Evolutionary conservation across 2,329 filamentous ascomycete species (phyloP).

Genomic region (Scedosporium dehoogii): DNA sequence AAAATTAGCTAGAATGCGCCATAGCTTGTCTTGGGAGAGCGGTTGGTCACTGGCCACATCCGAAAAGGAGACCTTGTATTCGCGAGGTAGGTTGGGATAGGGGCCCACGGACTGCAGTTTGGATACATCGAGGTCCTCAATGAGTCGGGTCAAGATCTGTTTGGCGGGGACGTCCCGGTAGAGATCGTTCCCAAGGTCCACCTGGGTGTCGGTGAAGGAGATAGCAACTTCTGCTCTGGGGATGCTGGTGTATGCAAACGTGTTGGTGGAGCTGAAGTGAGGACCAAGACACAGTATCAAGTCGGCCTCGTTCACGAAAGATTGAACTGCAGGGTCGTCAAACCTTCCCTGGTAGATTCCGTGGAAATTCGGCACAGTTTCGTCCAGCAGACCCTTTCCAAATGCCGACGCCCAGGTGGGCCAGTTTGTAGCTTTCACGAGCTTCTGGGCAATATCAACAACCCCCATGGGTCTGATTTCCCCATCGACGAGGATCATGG

Average conservation of each 20-base stretch:
- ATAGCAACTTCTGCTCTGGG: slow-evolving; percentile 23
- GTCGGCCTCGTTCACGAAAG: slow-evolving; percentile 58
- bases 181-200: slow-evolving; percentile 20
- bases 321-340: slow-evolving; percentile 53
- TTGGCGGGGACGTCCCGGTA: slow-evolving; percentile 19
- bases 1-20: slow-evolving; percentile 67
- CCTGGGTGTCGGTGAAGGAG: slow-evolving; percentile 20
- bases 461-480: slow-evolving; percentile 71
- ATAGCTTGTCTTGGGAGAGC: slow-evolving; percentile 69
- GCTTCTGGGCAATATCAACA: slow-evolving; percentile 62
- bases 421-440: slow-evolving; percentile 63
- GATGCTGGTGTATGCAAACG: slow-evolving; percentile 25
- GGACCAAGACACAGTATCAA: slow-evolving; percentile 61
- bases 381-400: slow-evolving; percentile 77
- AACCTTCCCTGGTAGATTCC: slow-evolving; percentile 80
- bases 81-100: slow-evolving; percentile 18
- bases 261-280: slow-evolving; percentile 43
- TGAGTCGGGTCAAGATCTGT: slow-evolving; percentile 13
- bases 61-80: slow-evolving; percentile 9
- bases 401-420: slow-evolving; percentile 81
- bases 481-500: slow-evolving; percentile 73
- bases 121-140: slow-evolving; percentile 13
- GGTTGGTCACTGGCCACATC: slow-evolving; percentile 12
- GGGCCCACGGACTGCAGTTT: slow-evolving; percentile 15
- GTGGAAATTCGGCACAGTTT: slow-evolving; percentile 62